Conservation (phyloP, 768 basidiomycete species). For the Ephemerocybe angulata region DNA sequence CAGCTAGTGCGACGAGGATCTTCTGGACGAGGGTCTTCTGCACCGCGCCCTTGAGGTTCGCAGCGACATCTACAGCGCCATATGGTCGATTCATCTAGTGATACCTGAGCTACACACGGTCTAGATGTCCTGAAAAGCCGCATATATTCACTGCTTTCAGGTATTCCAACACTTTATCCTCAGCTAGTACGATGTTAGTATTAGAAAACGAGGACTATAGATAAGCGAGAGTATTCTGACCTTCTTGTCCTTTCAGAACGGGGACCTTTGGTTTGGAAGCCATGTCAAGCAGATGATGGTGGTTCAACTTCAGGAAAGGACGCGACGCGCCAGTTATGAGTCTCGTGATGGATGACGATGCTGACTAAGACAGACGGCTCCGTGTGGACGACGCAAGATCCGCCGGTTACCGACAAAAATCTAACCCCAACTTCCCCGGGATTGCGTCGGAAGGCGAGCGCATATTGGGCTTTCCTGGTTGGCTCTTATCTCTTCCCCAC, state of each 20-base stretch:
- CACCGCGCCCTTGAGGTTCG: constrained; percentile 87
- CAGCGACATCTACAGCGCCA: constrained; percentile 87
- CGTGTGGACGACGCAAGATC: constrained; percentile 2
- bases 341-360: constrained; percentile 6
- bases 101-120: neutral
- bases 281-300: constrained; percentile 25
- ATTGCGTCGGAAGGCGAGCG: constrained; percentile 2
- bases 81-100: constrained; percentile 88
- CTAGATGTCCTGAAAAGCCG: constrained; percentile 3
- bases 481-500: neutral
- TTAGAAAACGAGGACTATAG: neutral
- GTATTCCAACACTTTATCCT: constrained; percentile 75
- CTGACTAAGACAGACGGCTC: constrained; percentile 1
- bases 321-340: constrained; percentile 7
- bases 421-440: neutral
- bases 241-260: constrained; percentile 74
- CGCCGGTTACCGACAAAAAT: neutral
- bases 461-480: constrained; percentile 5
- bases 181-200: constrained; percentile 41
- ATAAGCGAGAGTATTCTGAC: constrained; percentile 26
- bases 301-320: neutral
- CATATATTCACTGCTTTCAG: constrained; percentile 55
- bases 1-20: constrained; percentile 76
- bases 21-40: constrained; percentile 84
- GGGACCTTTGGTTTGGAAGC: constrained; percentile 52